These are phyloP conservation scores for Mycothermus thermophilus DNA, from an alignment of 495 filamentous ascomycete genomes.

Conservation along the genomic window DNA sequence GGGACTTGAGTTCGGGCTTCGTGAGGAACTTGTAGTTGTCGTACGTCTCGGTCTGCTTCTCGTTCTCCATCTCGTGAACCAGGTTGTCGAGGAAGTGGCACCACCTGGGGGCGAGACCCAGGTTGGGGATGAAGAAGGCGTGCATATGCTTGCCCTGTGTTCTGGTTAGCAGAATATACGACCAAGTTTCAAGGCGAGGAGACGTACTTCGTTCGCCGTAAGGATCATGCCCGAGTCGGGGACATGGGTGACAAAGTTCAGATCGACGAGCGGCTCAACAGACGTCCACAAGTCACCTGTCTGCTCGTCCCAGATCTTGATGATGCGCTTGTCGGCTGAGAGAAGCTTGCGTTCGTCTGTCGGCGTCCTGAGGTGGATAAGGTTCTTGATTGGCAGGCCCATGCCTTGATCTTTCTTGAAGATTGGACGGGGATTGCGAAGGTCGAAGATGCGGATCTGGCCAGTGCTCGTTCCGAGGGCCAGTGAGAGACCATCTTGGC, in stretches of 20 bases:
- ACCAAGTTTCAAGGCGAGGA: conserved; percentile 20
- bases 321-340: conserved; percentile 83
- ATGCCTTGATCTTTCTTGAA: conserved; percentile 92
- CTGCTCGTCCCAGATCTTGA: conserved; percentile 86
- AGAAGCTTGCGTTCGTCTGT: conserved; percentile 77
- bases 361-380: conserved; percentile 71
- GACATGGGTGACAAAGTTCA: conserved; percentile 83
- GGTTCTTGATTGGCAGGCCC: conserved; percentile 79
- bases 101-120: conserved; percentile 79
- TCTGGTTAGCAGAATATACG: conserved; percentile 1
- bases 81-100: conserved; percentile 93
- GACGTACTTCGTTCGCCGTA: conserved; percentile 87
- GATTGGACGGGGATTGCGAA: conserved; percentile 73
- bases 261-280: conserved; percentile 84
- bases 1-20: conserved; percentile 57
- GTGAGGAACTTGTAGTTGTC: conserved; percentile 99
- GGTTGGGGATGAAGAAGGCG: conserved; percentile 88
- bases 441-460: conserved; percentile 82
- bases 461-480: conserved; percentile 82
- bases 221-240: conserved; percentile 81
- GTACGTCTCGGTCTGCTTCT: conserved; percentile 60
- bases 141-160: conserved; percentile 42
- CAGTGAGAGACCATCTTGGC: conserved; percentile 68
- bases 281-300: conserved; percentile 83
- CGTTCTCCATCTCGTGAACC: conserved; percentile 95